Percentiles rank a stretch among this genome's conserved stretches.
Conservation (phyloP, 2,329 filamentous ascomycete species). For the Hypomyces rosellus region DNA sequence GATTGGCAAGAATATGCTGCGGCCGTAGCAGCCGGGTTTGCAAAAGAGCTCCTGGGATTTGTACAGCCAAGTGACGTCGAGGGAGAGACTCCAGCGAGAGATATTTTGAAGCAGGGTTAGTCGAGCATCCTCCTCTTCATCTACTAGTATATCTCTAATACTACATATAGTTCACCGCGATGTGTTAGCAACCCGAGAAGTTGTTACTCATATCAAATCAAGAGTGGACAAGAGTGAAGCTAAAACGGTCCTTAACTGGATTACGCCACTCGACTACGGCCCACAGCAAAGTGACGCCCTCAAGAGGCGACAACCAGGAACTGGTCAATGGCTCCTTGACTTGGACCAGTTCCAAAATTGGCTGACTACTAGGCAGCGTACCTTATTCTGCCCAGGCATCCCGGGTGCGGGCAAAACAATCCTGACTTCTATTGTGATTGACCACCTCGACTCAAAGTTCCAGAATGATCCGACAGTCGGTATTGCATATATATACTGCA, state of each 20-base stretch:
- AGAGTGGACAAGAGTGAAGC: no score
- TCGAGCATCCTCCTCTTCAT: no score
- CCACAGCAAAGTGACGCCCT: no score
- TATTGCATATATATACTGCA: conserved; percentile 28
- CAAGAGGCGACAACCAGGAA: background rate
- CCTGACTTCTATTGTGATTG: conserved; percentile 14
- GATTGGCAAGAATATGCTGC: conserved; percentile 31
- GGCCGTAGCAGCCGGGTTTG: conserved; percentile 24
- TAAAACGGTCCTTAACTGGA: no score
- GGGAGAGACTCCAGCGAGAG: no score
- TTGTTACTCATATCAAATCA: no score
- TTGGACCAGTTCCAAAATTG: background rate
- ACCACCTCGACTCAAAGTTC: conserved; percentile 14
- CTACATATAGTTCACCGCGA: no score
- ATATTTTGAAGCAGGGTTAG: no score
- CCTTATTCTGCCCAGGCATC: conserved; percentile 16
- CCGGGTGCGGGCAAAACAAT: conserved; percentile 29
- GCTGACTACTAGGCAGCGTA: conserved; percentile 14
- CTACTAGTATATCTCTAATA: no score
- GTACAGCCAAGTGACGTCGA: no score
- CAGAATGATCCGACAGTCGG: conserved; percentile 3
- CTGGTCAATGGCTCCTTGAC: conserved; percentile 9
- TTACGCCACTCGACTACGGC: no score
- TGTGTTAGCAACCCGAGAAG: no score
- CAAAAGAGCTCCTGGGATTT: conserved; percentile 13